Evolutionary conservation across 129 eudicot genomes (phyloP), one percentile per base, ranked within the genome.

Genomic region (Escallonia herrerae): DNA sequence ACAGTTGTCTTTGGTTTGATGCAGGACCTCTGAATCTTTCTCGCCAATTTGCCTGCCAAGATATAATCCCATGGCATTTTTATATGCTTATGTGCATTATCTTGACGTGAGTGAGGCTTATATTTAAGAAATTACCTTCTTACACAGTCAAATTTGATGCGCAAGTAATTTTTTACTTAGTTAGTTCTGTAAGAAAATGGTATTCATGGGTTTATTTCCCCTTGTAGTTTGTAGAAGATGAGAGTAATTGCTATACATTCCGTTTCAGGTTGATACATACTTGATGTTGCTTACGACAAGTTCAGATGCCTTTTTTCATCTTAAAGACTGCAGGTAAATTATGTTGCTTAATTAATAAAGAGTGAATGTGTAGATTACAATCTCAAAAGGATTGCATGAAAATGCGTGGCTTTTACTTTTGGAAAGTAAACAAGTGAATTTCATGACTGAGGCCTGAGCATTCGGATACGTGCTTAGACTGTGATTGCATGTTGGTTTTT

Each of bases 21-120:
- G 84, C 95, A 93, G 99, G 90, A 93, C 95, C 47, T 93, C 99
- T 52, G 99, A 93, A 79, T 83, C 95, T 44, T 93, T 89, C 75
- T 93, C 99, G 10, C 99, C 99, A 60, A 93, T 93, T 63, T 93
- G 99, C 82, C 76, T 93, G 70, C 99, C 99, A 72, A 84, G 95
- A 83, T 93, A 86, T 76, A 93, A 93, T 65, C 80, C 99, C 76
- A 93, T 93, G 99, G 95, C 99, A 39, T 93, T 93, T 74, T 75
- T 93, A 44, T 84, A 89, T 82, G 84, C 96, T 57, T 93, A 93
- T 76, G 99, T 93, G 65, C 89, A 89, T 60, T 93, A 83, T 78
- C 79, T 93, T 70, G 96, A 93, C 63, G 99, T 93, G 74, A 93
- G 96, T 85, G 59, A 43, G 44, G 63, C 42, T 39, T 15, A 44